Evolutionary conservation across 2,329 filamentous ascomycete genomes (phyloP), one percentile per base, ranked within the genome.

Genomic region (Fusarium kyushuense): DNA sequence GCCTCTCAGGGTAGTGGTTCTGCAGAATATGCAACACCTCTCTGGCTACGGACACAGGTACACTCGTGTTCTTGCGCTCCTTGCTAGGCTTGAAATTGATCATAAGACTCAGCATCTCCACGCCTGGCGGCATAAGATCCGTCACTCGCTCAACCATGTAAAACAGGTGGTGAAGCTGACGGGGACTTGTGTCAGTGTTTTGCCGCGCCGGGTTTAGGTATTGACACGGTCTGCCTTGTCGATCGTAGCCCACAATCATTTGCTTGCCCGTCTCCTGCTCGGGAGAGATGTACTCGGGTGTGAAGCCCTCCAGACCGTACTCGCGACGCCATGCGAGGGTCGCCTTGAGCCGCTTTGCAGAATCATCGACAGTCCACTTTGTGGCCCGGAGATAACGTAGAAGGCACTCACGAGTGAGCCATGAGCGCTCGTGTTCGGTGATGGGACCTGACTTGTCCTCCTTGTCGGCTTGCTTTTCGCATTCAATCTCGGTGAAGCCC

Each of bases 221-320:
- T 75, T 96, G 88, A 78, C 94, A 97, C 3, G 94, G 93, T n/a
- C 95, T 86, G 49, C 87, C 91, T 63, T 93, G 84, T 61, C 90
- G 92, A 81, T 99, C 96, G 79, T 89, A 99, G 41, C 96, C 96
- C 21, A 96, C 80, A 59, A 97, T 85, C 59, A 97, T 86, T 79
- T 98, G 95, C 84, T 99, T 99, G 71, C 96, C 96, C 12, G 95
- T 98, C 82, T 95, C 94, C 79, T 97, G 97, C 83, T 99, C 96
- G 14, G 92, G 89, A 1, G 92, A 93, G 75, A 98, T 95, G 80
- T 97, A 92, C 11, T 97, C 94, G 12, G 91, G 84, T 0, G 93
- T 94, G 75, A 94, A 87, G 54, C 87, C 89, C 63, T 92, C 88
- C 58, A 96, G 84, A 47, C 93, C 94, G 76, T 97, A 99, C 76